Base-by-base conservation (phyloP, 2,329 filamentous ascomycete species). In the Colletotrichum sp. region DNA sequence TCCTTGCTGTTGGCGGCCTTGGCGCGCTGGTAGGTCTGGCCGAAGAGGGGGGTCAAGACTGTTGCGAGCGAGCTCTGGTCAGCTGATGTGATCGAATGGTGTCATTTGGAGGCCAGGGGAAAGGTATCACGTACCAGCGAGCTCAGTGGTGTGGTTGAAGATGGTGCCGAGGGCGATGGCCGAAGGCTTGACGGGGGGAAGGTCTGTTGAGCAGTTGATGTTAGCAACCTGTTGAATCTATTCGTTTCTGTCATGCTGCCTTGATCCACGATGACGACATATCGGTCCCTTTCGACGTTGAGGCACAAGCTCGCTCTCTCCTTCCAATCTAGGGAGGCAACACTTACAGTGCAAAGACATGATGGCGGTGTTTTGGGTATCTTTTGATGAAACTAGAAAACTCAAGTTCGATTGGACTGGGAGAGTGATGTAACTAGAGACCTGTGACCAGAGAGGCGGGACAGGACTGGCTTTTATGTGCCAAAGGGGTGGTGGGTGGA, bases 161-260 rank as follows among this genome's bases (percentile, higher is more conserved):
- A 96, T 89, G 78, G 96, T 97, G 88, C 97, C 97, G 83, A 99
- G 92, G 83, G 96, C 97, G 84, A 99, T 98, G 83, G 97, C 96
- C 84, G 96, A 98, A 81, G 97, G 97, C 94, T 98, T 99, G 84
- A 99, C 97, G 80, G 96, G 85, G 79, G 91, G 91, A 39, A 92
- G 88, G 83, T 92, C 90, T 92, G 75, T 68, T 3, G n/a, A 28
- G n/a, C 44, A 28, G 9, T n/a, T 6, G 15, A 39, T 13, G 16
- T 76, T 21, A 76, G 74, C 18, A 21, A 18, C 3, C 6, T 34
- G 12, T 21, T 36, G 5, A 6, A 16, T 4, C 26, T 34, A 1
- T 13, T 16, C 21, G 5, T 15, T 15, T 36, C 30, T 36, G 3
- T 0, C 7, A 55, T 8, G 8, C 13, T 10, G 13, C 9, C 28